Conservation (phyloP, 2,329 filamentous ascomycete genomes). For the Epichloe uncinata region DNA sequence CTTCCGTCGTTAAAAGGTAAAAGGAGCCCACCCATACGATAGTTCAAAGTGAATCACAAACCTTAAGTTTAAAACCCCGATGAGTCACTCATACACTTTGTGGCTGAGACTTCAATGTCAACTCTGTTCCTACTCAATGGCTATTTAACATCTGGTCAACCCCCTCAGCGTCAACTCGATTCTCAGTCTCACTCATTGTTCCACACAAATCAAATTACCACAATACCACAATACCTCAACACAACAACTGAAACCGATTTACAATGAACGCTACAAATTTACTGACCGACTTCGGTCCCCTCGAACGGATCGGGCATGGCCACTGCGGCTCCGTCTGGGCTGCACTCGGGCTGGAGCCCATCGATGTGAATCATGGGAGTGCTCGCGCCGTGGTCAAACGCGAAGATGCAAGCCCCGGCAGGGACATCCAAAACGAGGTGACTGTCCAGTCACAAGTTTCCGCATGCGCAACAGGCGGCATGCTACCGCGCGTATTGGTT, state of each 20-base stretch:
- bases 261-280: not conserved
- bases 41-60: too few relatives aligned
- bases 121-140: not conserved
- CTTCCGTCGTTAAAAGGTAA: too few relatives aligned
- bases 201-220: not conserved
- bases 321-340: conserved; percentile 6
- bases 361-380: too few relatives aligned
- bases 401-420: conserved; percentile 5
- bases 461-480: not conserved
- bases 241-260: not conserved
- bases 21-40: too few relatives aligned
- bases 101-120: not conserved
- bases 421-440: conserved; percentile 3
- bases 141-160: not conserved
- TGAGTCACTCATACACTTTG: not conserved
- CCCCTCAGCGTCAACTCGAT: not conserved
- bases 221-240: not conserved
- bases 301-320: conserved; percentile 1
- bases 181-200: not conserved
- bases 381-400: not conserved
- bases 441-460: conserved; percentile 1
- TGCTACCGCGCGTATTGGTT: not conserved
- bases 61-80: too few relatives aligned
- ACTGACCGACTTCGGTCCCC: not conserved
- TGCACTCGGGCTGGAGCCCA: not conserved